Base-by-base conservation (phyloP, 352 stramenopile genomes). In the Globisporangium okanoganense region DNA sequence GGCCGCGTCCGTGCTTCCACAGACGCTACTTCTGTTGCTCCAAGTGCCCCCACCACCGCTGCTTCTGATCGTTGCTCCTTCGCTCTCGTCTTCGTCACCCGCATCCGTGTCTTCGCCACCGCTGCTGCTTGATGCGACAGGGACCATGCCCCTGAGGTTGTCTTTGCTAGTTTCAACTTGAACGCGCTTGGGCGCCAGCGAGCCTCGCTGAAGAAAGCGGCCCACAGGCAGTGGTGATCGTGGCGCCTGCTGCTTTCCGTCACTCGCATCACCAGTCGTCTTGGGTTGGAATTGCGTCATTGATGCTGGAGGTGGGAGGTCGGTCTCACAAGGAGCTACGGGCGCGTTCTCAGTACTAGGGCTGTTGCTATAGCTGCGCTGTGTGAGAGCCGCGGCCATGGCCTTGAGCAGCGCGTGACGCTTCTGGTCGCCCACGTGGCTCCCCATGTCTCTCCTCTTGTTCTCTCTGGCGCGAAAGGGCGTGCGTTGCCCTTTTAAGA, bases 391-490 rank as follows among this genome's bases (percentile, higher is more conserved):
- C 20, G 64, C 53, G 25, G 73, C 69, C 64, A 81, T 80, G 18
- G 65, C 75, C 35, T 72, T 68, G 56, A 80, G 40, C 35, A 79
- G 66, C 59, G 71, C 61, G 14, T 59, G 62, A 22, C 60, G 71
- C 51, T 69, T 74, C 45, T 78, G 64, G 43, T 80, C 71, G 0
- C 70, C 67, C 27, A 60, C 60, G 24, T 77, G 62, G 33, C 75
- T 62, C n/a, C 69, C 71, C 71, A 85, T 82, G 18, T 36, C n/a
- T n/a, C n/a, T n/a, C 13, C 13, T 49, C 25, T 59, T 20, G 4
- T 62, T 36, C 43, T 45, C n/a, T 31, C 38, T 38, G 40, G 8
- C 40, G 54, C 25, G 54, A 51, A 60, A 40, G 29, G 49, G n/a
- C 29, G 49, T 56, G 49, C 49, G 29, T 20, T 43, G 48, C 27